phyloP scores from a whole-genome alignment of 2,329 filamentous ascomycete genomes.

The Colletotrichum incanum region DNA sequence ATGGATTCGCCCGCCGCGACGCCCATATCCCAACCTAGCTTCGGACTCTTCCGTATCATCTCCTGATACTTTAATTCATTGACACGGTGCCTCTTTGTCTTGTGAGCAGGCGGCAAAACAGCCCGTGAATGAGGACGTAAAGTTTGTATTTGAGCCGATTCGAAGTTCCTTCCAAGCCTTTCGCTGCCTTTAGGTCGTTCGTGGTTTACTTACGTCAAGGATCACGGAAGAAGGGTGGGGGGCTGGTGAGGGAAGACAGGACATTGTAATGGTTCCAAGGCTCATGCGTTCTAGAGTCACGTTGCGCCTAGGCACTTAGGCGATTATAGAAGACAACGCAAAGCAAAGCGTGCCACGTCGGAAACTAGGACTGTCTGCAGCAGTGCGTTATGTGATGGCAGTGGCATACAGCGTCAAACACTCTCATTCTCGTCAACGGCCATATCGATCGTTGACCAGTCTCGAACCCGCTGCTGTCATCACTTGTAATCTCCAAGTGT shows the following conservation, averaged over 20 bases:
- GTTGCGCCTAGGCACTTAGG: not conserved
- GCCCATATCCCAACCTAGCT: not conserved
- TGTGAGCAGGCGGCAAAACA: too few species aligned
- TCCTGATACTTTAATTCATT: too few species aligned
- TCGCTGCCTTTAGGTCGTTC: not conserved
- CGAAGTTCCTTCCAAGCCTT: not conserved
- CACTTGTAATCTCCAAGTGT: too few species aligned
- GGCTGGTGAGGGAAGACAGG: not conserved
- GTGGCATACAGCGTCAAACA: not conserved
- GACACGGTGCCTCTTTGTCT: too few species aligned
- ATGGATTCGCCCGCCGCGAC: not conserved
- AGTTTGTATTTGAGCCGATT: not conserved
- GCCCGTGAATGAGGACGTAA: not conserved
- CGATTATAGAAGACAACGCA: not conserved
- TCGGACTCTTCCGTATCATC: too few species aligned
- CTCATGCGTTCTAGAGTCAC: not conserved
- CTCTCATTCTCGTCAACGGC: not conserved
- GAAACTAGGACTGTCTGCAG: not conserved
- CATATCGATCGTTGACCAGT: not conserved
- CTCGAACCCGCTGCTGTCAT: not conserved
- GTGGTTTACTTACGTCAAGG: not conserved
- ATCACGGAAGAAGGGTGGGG: not conserved
- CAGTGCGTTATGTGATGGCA: not conserved
- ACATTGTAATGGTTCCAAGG: not conserved
- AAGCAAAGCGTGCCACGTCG: not conserved